These are phyloP conservation scores for Penicillium bialowiezense DNA, from an alignment of 495 filamentous ascomycete genomes.

Conservation along the genomic window DNA sequence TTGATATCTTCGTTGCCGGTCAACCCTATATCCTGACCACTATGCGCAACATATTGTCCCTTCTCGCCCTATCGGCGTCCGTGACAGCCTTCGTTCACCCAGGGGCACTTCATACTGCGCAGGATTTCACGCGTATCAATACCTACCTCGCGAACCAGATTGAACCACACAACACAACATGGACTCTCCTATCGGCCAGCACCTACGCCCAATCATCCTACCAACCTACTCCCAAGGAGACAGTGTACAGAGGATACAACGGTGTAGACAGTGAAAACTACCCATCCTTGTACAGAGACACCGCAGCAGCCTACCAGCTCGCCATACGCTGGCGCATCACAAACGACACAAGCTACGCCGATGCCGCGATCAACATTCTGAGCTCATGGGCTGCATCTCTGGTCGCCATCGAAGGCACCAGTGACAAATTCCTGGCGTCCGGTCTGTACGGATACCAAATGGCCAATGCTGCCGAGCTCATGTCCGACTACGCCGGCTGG, in stretches of 20 bases:
- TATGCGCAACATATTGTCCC: neutral
- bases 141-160: slow-evolving; percentile 21
- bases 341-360: slow-evolving; percentile 31
- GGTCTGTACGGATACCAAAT: slow-evolving; percentile 47
- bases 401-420: slow-evolving; percentile 27
- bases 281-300: slow-evolving; percentile 32
- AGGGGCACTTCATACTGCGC: slow-evolving; percentile 37
- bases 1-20: neutral
- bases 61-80: neutral
- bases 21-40: neutral
- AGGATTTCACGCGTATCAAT: slow-evolving; percentile 35
- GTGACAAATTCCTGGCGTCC: slow-evolving; percentile 39
- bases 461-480: slow-evolving; percentile 44
- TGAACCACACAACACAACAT: slow-evolving; percentile 37
- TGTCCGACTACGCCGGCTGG: slow-evolving; percentile 37
- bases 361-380: slow-evolving; percentile 32
- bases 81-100: slow-evolving; percentile 24
- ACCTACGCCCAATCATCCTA: slow-evolving; percentile 25
- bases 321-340: slow-evolving; percentile 41
- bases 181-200: slow-evolving; percentile 26
- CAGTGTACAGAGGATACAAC: slow-evolving; percentile 31
- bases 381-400: slow-evolving; percentile 39
- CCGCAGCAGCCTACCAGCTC: slow-evolving; percentile 36
- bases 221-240: slow-evolving; percentile 15
- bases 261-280: slow-evolving; percentile 35